Conservation (phyloP, 257 asterid species). For the Sherardia arvensis region DNA sequence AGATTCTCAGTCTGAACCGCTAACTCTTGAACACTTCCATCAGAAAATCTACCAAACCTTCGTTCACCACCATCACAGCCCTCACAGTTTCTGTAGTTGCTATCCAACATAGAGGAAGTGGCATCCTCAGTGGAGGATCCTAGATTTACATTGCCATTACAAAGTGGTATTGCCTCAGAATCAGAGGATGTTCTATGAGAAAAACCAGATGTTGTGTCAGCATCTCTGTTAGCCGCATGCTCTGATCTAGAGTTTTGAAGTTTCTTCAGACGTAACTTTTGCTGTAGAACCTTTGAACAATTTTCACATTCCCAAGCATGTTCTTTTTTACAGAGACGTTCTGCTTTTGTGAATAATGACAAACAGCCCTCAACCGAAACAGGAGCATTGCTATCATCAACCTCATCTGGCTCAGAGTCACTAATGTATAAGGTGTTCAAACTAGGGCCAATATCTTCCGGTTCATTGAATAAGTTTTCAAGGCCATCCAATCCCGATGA, state of each 20-base stretch:
- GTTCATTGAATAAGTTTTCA: slow-evolving; percentile 74
- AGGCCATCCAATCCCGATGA: slow-evolving; percentile 51
- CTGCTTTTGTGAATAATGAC: slow-evolving; percentile 62
- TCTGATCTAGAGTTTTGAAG: slow-evolving; percentile 19
- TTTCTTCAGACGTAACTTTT: slow-evolving; percentile 28
- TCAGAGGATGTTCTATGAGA: no score
- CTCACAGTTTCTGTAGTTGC: slow-evolving; percentile 16
- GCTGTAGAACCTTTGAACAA: slow-evolving; percentile 63
- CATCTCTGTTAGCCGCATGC: slow-evolving; percentile 17
- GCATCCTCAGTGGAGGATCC: slow-evolving; percentile 22
- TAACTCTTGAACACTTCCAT: slow-evolving; percentile 20
- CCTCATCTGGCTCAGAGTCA: slow-evolving; percentile 88
- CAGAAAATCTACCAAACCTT: slow-evolving; percentile 14
- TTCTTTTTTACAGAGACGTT: slow-evolving; percentile 70
- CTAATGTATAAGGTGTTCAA: slow-evolving; percentile 24
- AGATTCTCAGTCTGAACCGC: slow-evolving; percentile 16
- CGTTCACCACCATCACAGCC: slow-evolving; percentile 9
- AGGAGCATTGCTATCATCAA: slow-evolving; percentile 69
- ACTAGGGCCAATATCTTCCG: slow-evolving; percentile 37
- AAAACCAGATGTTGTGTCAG: slow-evolving; percentile 19
- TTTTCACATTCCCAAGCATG: slow-evolving; percentile 94
- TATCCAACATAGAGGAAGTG: slow-evolving; percentile 10
- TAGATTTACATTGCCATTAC: slow-evolving; percentile 19
- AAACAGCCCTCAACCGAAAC: slow-evolving; percentile 88
- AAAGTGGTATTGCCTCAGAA: slow-evolving; percentile 9